A percentile compares a stretch with the other conserved stretches of the same genome.
Conservation (phyloP, 1,284 basidiomycete species). For the Pisolithus thermaeus region DNA sequence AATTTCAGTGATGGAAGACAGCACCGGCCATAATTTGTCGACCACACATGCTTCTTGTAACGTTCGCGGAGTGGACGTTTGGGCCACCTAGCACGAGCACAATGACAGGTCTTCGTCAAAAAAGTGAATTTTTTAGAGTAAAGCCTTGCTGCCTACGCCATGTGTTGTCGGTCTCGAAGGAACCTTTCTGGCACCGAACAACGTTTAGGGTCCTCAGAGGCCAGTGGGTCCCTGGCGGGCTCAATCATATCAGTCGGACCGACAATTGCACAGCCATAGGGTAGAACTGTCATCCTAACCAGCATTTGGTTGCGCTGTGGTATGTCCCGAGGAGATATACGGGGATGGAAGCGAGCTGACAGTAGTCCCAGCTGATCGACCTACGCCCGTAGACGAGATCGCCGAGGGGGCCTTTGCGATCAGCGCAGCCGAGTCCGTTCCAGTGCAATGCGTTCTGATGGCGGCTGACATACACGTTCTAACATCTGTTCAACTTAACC, state of each 20-base stretch:
- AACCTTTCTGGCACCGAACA: neutral
- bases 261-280: too few species aligned
- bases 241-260: too few species aligned
- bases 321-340: too few species aligned
- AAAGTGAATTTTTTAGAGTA: too few species aligned
- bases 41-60: neutral
- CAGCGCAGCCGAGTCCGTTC: neutral
- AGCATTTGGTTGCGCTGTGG: too few species aligned
- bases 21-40: neutral
- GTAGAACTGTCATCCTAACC: too few species aligned
- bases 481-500: neutral
- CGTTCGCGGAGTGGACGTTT: neutral
- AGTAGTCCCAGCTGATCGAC: too few species aligned
- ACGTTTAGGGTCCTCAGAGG: neutral
- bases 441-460: neutral
- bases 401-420: neutral
- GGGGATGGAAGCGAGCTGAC: too few species aligned
- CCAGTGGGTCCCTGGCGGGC: neutral
- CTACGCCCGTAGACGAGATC: too few species aligned
- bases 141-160: too few species aligned
- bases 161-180: neutral
- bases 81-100: neutral
- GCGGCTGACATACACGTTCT: neutral
- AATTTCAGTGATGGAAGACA: conserved; percentile 1
- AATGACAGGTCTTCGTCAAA: too few species aligned